These are phyloP conservation scores for Neurospora tetraspora DNA, from an alignment of 495 filamentous ascomycete species.

Conservation along the genomic window DNA sequence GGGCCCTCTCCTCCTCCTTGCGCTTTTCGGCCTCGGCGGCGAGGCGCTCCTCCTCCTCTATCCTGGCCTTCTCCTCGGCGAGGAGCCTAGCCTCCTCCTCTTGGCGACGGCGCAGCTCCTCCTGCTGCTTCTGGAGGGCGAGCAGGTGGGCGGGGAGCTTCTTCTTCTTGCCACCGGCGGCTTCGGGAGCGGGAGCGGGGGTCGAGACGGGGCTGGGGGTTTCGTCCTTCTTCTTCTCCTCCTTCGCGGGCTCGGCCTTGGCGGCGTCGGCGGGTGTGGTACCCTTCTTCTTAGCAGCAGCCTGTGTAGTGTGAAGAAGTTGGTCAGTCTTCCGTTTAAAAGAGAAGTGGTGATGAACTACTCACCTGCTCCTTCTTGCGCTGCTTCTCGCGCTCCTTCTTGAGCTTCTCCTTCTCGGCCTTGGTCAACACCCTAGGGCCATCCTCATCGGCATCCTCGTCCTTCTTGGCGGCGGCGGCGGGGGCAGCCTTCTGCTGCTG, in stretches of 20 bases:
- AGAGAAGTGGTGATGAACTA: neutral
- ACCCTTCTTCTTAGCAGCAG: conserved; percentile 61
- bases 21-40: conserved; percentile 50
- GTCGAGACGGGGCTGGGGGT: conserved; percentile 16
- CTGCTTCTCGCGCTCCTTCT: conserved; percentile 93
- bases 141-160: conserved; percentile 75
- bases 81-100: conserved; percentile 60
- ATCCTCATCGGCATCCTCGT: conserved; percentile 43
- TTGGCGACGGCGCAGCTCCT: conserved; percentile 59
- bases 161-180: conserved; percentile 63
- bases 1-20: conserved; percentile 43
- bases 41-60: conserved; percentile 56
- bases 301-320: conserved; percentile 25
- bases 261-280: conserved; percentile 38
- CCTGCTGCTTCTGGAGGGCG: conserved; percentile 86
- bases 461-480: conserved; percentile 36
- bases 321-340: neutral
- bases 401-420: conserved; percentile 92
- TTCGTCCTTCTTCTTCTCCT: conserved; percentile 39
- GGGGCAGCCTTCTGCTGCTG: conserved; percentile 57
- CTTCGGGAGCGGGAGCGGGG: conserved; percentile 31
- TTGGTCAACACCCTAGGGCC: conserved; percentile 69
- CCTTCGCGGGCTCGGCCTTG: conserved; percentile 38
- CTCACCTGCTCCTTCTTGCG: conserved; percentile 82
- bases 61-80: conserved; percentile 65